Conservation (phyloP, 192 early-diverging fungal species). For the Coemansia sp. region DNA sequence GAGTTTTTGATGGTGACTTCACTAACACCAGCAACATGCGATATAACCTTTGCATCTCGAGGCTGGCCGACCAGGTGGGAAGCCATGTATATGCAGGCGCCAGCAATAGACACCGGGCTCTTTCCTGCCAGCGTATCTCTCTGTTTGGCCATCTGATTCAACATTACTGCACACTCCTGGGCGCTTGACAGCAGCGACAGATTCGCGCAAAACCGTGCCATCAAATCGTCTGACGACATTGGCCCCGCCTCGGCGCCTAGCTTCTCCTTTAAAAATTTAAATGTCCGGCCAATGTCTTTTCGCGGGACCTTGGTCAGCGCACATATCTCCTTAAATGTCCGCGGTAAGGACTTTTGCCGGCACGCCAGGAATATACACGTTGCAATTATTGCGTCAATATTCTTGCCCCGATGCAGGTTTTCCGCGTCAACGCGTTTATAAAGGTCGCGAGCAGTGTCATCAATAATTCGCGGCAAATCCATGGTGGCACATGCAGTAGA, state of each 20-base stretch:
- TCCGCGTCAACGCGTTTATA: constrained; percentile 84
- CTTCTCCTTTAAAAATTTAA: constrained; percentile 54
- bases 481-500: constrained; percentile 78
- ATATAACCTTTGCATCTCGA: constrained; percentile 74
- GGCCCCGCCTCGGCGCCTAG: constrained; percentile 59
- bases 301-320: constrained; percentile 86
- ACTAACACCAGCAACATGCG: constrained; percentile 83
- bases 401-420: constrained; percentile 78
- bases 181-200: constrained; percentile 67
- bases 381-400: constrained; percentile 78
- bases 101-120: constrained; percentile 88
- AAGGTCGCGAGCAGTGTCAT: constrained; percentile 83
- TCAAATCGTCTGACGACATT: constrained; percentile 72
- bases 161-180: constrained; percentile 68
- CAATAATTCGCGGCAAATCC: constrained; percentile 69
- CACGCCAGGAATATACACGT: constrained; percentile 95
- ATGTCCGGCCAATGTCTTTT: constrained; percentile 88
- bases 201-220: constrained; percentile 80
- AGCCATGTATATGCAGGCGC: constrained; percentile 87
- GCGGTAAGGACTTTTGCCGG: constrained; percentile 72
- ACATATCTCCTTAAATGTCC: constrained; percentile 95
- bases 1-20: constrained; percentile 92
- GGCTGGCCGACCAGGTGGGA: constrained; percentile 68
- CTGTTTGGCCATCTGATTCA: constrained; percentile 72
- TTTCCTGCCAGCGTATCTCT: constrained; percentile 86